Base-by-base conservation (phyloP, 2,329 filamentous ascomycete genomes). In the Fusarium xyrophilum region DNA sequence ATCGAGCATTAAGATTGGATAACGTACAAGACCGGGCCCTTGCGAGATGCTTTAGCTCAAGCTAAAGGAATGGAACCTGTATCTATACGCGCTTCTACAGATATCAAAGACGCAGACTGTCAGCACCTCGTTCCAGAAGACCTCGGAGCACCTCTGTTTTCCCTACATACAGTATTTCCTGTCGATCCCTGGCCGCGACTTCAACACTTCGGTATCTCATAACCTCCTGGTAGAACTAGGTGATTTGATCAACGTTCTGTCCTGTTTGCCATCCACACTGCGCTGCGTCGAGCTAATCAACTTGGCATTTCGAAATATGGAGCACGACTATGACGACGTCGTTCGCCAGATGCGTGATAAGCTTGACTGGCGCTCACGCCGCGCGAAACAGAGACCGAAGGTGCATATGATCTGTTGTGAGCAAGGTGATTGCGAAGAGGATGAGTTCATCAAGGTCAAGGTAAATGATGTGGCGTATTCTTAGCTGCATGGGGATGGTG, bases 61-160 rank as follows among this genome's bases (percentile, higher is more conserved):
- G 59, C 46, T 5, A 62, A 61, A 5, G 28, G 54, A 3, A 7
- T 62, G 2, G 5, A 25, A 2, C 25, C 47, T 11, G 1, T 62
- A 4, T 30, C 13, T 3, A 0, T 62, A 1, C 46, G 33, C 4
- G 17, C 32, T 2, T 27, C 46, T 1, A 54, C 39, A 4, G 5
- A 33, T 0, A 21, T 32, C 1, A 3, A 1, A 2, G 13, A 30
- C 0, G 38, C 14, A 5, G 5, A 1, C 2, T 8, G 8, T 8
- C 10, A 11, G 7, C 40, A n/a, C 0, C 8, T 35, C 15, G 3
- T 12, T 14, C 6, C 6, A 10, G 40, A 32, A 1, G 10, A 60
- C 7, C 14, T 40, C 4, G 30, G 51, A 36, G 13, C 13, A 11
- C 9, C 15, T 23, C 15, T 10, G 0, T 53, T 60, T 10, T 28